These are phyloP conservation scores for Rhodomyrtus psidioides DNA, from an alignment of 441 rosid species.

Conservation along the genomic window DNA sequence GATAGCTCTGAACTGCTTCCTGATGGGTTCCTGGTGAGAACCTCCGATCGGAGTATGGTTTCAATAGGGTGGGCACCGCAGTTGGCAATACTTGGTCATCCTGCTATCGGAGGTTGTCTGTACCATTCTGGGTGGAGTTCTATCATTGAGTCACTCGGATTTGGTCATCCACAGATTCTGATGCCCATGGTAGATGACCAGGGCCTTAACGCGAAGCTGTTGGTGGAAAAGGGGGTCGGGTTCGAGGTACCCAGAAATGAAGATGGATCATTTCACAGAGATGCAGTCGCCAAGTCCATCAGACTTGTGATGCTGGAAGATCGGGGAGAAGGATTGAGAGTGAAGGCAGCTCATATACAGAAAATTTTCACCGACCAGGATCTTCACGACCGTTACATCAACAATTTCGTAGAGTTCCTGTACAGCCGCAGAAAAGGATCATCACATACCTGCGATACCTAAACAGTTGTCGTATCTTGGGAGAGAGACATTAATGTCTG, in stretches of 20 bases:
- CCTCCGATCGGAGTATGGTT: slow-evolving; percentile 2
- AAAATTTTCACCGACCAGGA: slow-evolving; percentile 3
- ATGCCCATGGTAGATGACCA: slow-evolving; percentile 18
- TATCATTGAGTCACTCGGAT: slow-evolving; percentile 12
- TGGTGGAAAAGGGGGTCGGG: slow-evolving; percentile 13
- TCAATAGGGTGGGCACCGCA: slow-evolving; percentile 11
- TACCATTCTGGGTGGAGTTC: slow-evolving; percentile 17
- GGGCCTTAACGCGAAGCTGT: slow-evolving; percentile 10
- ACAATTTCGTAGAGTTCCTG: slow-evolving; percentile 1
- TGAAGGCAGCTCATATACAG: slow-evolving; percentile 3
- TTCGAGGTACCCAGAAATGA: slow-evolving; percentile 10
- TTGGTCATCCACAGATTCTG: slow-evolving; percentile 13
- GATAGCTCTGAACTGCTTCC: slow-evolving; percentile 10
- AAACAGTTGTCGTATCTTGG: neutral
- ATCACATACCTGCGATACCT: neutral
- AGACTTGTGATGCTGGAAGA: slow-evolving; percentile 10
- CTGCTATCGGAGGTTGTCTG: slow-evolving; percentile 16
- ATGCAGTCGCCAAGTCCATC: slow-evolving; percentile 8
- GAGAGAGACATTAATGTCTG: neutral
- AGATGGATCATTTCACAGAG: slow-evolving; percentile 11
- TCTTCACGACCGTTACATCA: slow-evolving; percentile 5
- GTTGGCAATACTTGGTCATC: slow-evolving; percentile 10
- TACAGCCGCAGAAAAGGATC: neutral
- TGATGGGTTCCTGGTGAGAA: slow-evolving; percentile 3
- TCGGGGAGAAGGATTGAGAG: slow-evolving; percentile 1